Base-by-base conservation (phyloP, 306 rosid genomes). In the Casuarina cunninghamiana region DNA sequence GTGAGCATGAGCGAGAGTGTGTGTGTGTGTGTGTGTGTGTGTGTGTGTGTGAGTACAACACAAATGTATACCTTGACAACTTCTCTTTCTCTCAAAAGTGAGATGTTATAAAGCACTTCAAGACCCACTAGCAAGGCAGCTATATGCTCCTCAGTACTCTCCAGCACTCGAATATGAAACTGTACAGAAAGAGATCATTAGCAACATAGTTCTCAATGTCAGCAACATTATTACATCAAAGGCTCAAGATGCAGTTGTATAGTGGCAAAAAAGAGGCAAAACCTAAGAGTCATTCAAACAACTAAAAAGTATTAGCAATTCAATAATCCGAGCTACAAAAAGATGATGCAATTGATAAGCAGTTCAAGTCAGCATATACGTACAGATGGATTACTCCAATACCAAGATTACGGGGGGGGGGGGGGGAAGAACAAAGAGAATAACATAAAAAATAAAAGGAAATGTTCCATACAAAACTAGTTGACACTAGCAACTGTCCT, bases 81-180 rank as follows among this genome's bases (percentile, higher is more conserved):
- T 83, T 96, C 99, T 0, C 96, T 96, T 78, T 96, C 99, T 41
- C 91, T 98, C 46, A 96, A 98, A 57, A 88, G 93, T 37, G 99
- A 96, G 73, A 96, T 96, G 90, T 86, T 93, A 73, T 87, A 89
- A 62, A 96, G 93, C 86, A 93, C 93, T 87, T 96, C 98, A 69
- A 96, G 97, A 75, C 99, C 99, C 94, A 86, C 38, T 6, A 93
- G 86, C 89, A 96, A 86, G 38, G 87, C 84, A 75, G 92, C 68
- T 79, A 87, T 83, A 72, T 88, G 93, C 81, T 96, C 99, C 77
- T 83, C 94, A 44, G 92, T 83, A 71, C 87, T 75, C 82, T 96
- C 99, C 46, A 96, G 83, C 21, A 88, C 86, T 68, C 91, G 93
- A 79, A 96, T 93, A 83, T 96, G 99, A 43, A 85, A 83, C 99